These are phyloP conservation scores for Porcisia hertigi DNA, from an alignment of 208 protist genomes.

Conservation along the genomic window DNA sequence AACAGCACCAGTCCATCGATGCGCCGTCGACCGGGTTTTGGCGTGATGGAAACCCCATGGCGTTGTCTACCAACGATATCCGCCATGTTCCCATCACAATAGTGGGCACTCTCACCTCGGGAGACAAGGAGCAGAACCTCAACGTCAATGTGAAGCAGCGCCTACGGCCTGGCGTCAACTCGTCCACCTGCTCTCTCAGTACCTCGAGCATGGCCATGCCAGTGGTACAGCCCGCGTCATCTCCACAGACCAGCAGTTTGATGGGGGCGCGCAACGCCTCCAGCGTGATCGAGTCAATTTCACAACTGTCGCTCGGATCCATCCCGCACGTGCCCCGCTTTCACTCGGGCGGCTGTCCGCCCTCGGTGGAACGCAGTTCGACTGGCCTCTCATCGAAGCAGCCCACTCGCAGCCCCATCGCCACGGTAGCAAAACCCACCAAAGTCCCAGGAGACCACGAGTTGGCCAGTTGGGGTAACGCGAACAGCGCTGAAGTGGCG, in stretches of 20 bases:
- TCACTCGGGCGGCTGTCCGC: neutral
- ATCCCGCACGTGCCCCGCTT: neutral
- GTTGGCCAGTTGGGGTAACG: neutral
- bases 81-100: conserved; percentile 16
- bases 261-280: neutral
- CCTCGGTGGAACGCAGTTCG: conserved; percentile 8
- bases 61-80: conserved; percentile 26
- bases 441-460: neutral
- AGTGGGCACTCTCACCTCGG: conserved; percentile 29
- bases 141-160: conserved; percentile 48
- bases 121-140: conserved; percentile 25
- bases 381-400: neutral
- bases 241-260: neutral
- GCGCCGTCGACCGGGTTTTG: conserved; percentile 15
- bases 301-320: neutral
- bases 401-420: neutral
- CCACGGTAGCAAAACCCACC: neutral
- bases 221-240: conserved; percentile 7
- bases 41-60: conserved; percentile 27
- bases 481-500: neutral
- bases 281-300: neutral
- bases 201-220: conserved; percentile 17
- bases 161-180: conserved; percentile 19
- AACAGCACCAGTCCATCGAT: conserved; percentile 1
- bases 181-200: conserved; percentile 23